Evolutionary conservation across 352 stramenopile species (phyloP).

Genomic region (Pythium aquatile): DNA sequence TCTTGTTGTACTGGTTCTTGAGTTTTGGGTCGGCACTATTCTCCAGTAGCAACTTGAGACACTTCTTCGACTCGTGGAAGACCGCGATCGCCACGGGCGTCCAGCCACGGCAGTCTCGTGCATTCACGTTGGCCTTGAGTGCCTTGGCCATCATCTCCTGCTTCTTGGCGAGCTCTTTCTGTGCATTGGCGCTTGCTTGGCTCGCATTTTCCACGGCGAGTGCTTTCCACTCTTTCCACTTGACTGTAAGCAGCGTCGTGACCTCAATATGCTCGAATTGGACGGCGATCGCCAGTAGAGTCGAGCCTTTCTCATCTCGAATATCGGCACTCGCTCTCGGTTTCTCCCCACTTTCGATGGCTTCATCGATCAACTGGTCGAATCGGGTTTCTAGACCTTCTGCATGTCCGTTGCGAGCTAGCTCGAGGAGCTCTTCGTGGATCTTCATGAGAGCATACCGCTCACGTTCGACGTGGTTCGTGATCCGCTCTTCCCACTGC

Average conservation of each 20-base stretch:
- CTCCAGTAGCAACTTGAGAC: slow-evolving; percentile 65
- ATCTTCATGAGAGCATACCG: slow-evolving; percentile 80
- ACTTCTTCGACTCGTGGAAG: slow-evolving; percentile 84
- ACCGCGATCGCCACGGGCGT: slow-evolving; percentile 81
- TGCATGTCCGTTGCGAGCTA: slow-evolving; percentile 43
- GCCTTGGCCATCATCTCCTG: slow-evolving; percentile 42
- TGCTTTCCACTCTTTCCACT: slow-evolving; percentile 47
- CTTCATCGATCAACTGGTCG: slow-evolving; percentile 73
- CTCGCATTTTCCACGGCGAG: slow-evolving; percentile 15
- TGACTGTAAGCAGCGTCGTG: slow-evolving; percentile 52
- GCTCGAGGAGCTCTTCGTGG: slow-evolving; percentile 70
- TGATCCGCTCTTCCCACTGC: slow-evolving; percentile 85
- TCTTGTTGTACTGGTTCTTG: slow-evolving; percentile 91
- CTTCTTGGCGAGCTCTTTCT: slow-evolving; percentile 31
- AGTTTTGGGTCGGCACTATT: slow-evolving; percentile 79
- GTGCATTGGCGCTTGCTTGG: slow-evolving; percentile 24
- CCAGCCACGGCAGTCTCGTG: slow-evolving; percentile 83
- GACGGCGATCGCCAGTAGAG: slow-evolving; percentile 67
- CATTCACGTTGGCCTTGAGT: slow-evolving; percentile 69
- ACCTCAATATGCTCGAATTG: slow-evolving; percentile 71
- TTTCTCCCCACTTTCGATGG: slow-evolving; percentile 50
- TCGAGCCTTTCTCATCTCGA: slow-evolving; percentile 76
- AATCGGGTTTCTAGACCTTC: slow-evolving; percentile 54
- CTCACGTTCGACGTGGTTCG: slow-evolving; percentile 83
- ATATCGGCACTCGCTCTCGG: slow-evolving; percentile 70